Evolutionary conservation across 176 grass and related monocot species (phyloP).

Genomic region (Cenchrus purpureus): DNA sequence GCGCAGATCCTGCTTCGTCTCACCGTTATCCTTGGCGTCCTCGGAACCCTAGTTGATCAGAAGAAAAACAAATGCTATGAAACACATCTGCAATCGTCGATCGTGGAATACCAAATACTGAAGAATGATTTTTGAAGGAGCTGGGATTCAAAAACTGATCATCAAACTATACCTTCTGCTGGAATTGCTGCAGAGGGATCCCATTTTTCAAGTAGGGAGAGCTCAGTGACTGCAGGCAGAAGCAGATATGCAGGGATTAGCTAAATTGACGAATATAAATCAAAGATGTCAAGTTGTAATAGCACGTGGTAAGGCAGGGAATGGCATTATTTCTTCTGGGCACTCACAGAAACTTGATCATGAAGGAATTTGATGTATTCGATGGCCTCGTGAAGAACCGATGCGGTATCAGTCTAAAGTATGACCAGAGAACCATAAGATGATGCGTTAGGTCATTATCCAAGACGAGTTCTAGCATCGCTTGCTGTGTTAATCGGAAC

Average conservation of each 20-base stretch:
- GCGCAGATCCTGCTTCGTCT: slow-evolving; percentile 62
- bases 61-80: neutral
- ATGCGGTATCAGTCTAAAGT: slow-evolving; percentile 96
- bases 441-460: slow-evolving; percentile 50
- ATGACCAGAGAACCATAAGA: slow-evolving; percentile 28
- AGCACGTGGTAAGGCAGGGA: neutral
- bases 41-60: slow-evolving; percentile 39
- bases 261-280: slow-evolving; percentile 2
- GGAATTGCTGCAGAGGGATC: slow-evolving; percentile 60
- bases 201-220: slow-evolving; percentile 88
- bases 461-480: slow-evolving; percentile 33
- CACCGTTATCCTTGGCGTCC: slow-evolving; percentile 56
- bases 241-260: slow-evolving; percentile 18
- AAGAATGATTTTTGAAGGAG: neutral
- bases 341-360: slow-evolving; percentile 90
- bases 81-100: neutral
- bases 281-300: neutral
- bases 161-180: slow-evolving; percentile 55
- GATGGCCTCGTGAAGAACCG: slow-evolving; percentile 97
- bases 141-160: neutral
- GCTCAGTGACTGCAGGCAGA: slow-evolving; percentile 61
- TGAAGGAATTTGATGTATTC: slow-evolving; percentile 99
- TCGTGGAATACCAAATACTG: neutral
- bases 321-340: slow-evolving; percentile 3
- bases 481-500: slow-evolving; percentile 28